Conservation (phyloP, 2,329 filamentous ascomycete genomes). For the Septoria petroselini region DNA sequence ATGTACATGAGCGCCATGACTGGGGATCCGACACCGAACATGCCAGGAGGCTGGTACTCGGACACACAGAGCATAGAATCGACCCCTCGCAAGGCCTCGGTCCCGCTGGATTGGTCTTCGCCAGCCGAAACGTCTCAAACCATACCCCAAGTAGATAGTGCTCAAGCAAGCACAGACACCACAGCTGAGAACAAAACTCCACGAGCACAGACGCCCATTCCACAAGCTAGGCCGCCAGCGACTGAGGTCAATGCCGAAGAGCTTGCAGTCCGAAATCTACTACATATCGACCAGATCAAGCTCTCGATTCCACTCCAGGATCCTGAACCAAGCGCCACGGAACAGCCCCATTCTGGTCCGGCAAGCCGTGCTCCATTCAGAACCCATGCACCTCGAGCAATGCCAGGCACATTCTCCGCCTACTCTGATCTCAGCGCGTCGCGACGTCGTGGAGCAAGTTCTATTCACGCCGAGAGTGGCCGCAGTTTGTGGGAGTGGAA, state of each 20-base stretch:
- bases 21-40: slow-evolving; percentile 26
- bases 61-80: slow-evolving; percentile 30
- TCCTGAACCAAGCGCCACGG: not conserved
- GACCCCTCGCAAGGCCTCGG: slow-evolving; percentile 30
- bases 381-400: slow-evolving; percentile 22
- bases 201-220: slow-evolving; percentile 26
- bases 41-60: slow-evolving; percentile 47
- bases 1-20: slow-evolving; percentile 77
- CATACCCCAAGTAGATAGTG: slow-evolving; percentile 13
- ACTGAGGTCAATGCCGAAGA: not conserved
- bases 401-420: slow-evolving; percentile 49
- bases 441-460: slow-evolving; percentile 10
- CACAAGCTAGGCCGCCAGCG: not conserved
- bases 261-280: slow-evolving; percentile 8
- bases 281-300: slow-evolving; percentile 33
- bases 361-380: not conserved
- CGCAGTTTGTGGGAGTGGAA: slow-evolving; percentile 7
- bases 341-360: not conserved
- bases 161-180: slow-evolving; percentile 1
- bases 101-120: no score
- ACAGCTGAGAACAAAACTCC: slow-evolving; percentile 32
- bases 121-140: not conserved
- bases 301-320: not conserved
- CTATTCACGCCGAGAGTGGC: slow-evolving; percentile 11
- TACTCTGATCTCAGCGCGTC: slow-evolving; percentile 44